Evolutionary conservation across 176 grass and related monocot genomes (phyloP), one percentile per base, ranked within the genome.

Genomic region (Bromus sterilis): DNA sequence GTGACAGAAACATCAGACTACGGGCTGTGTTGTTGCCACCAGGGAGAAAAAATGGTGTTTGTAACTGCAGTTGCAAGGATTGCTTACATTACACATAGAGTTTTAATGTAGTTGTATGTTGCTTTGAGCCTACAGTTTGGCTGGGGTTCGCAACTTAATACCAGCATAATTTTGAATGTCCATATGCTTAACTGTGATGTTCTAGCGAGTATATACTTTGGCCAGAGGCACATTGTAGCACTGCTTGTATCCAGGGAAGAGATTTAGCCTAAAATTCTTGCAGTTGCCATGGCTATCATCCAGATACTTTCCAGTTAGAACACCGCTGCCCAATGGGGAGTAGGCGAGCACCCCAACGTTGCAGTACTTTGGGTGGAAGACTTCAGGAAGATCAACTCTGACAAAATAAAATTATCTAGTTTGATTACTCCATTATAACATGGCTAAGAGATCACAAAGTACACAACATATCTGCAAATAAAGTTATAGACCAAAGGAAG

Each of bases 221-320:
- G 95, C 92, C 56, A 98, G 41, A 29, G 86, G 94, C 9, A 25
- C 66, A 15, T 98, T 98, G 81, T 93, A 98, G 29, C 88, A 89
- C 51, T 89, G 86, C 95, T 94, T 98, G 69, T 94, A 98, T 56
- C 90, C 90, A 64, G 95, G 95, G 87, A 98, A 98, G 42, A 94
- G 62, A 80, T 81, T 98, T 24, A 98, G 86, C 90, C 92, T 89
- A 35, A 90, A 85, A 37, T 25, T 85, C 82, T 91, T 88, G 37
- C 86, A 28, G n/a, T 51, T 46, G 35, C 75, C 28, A 76, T 66
- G 35, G 58, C 83, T 87, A 63, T 25, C 57, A 64, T 94, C 84
- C 68, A 98, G 63, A 78, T 98, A 98, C 86, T 98, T 98, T 42
- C 95, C 95, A 25, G 85, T 89, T 6, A 98, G 92, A 66, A 87